Evolutionary conservation across 2,329 filamentous ascomycete species (phyloP).

Genomic region (Penicillium sp.): DNA sequence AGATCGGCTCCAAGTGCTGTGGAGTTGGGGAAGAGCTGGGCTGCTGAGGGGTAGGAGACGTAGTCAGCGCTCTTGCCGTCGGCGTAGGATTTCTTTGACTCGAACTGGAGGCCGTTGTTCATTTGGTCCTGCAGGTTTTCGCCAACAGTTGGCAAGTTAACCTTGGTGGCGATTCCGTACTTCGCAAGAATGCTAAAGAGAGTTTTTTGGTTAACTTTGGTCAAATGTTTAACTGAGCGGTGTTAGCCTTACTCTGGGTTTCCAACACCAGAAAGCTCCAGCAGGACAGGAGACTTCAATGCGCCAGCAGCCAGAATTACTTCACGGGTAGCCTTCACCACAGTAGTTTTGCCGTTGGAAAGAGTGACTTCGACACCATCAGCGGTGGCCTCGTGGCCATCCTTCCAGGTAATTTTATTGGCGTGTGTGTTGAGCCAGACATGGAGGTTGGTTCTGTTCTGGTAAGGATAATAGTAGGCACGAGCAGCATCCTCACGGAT

Average conservation of each 20-base stretch:
- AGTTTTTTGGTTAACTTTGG: neutral
- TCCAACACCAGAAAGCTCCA: constrained; percentile 62
- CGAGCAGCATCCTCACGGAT: constrained; percentile 48
- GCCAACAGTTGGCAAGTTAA: constrained; percentile 43
- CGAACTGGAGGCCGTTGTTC: constrained; percentile 19
- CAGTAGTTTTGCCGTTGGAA: constrained; percentile 20
- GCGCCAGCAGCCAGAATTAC: constrained; percentile 61
- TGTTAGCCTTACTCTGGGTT: constrained; percentile 23
- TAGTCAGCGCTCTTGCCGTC: constrained; percentile 7
- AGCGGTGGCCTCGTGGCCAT: constrained; percentile 15
- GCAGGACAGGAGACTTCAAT: constrained; percentile 54
- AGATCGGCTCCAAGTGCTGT: constrained; percentile 16
- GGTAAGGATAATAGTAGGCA: constrained; percentile 48
- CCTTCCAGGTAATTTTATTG: constrained; percentile 39
- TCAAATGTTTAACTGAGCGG: neutral
- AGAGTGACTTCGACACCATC: constrained; percentile 30
- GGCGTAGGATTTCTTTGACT: constrained; percentile 11
- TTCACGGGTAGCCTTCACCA: constrained; percentile 45
- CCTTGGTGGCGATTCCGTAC: constrained; percentile 24
- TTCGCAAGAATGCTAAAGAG: constrained; percentile 24
- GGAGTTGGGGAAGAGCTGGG: constrained; percentile 24
- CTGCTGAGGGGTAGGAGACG: constrained; percentile 21
- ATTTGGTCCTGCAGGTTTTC: constrained; percentile 51
- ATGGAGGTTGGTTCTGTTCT: constrained; percentile 41
- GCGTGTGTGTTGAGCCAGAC: constrained; percentile 44